phyloP scores from a whole-genome alignment of 2,329 filamentous ascomycete species.

The Xylaria sp. region DNA sequence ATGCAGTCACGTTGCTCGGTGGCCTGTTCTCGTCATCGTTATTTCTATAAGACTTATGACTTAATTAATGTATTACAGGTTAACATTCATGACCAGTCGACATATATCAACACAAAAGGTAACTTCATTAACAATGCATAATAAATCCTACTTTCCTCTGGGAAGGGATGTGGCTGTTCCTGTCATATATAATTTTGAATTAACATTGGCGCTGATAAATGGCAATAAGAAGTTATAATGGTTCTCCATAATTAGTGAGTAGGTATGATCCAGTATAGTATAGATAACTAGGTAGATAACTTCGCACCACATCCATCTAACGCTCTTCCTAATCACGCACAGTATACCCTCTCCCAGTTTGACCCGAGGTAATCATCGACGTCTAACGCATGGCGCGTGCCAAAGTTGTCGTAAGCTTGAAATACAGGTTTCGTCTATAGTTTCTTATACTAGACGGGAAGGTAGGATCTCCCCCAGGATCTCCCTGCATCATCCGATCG shows the following conservation, averaged over 20 bases:
- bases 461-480: slow-evolving; percentile 7
- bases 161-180: too few species aligned
- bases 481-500: neutral
- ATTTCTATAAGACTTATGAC: neutral
- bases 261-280: neutral
- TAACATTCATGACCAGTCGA: too few species aligned
- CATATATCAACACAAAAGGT: too few species aligned
- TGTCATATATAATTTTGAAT: too few species aligned
- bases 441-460: neutral
- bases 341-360: neutral
- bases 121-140: too few species aligned
- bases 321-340: neutral
- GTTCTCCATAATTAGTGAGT: neutral
- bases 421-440: neutral
- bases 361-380: neutral
- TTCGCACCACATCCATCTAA: neutral
- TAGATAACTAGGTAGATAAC: neutral
- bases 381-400: neutral
- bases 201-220: neutral
- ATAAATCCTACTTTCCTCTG: too few species aligned
- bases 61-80: neutral
- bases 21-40: too few species aligned
- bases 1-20: neutral
- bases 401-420: neutral
- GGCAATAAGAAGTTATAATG: neutral